Evolutionary conservation across 1,139 yeast genomes (phyloP).

Genomic region (Hanseniaspora uvarum): DNA sequence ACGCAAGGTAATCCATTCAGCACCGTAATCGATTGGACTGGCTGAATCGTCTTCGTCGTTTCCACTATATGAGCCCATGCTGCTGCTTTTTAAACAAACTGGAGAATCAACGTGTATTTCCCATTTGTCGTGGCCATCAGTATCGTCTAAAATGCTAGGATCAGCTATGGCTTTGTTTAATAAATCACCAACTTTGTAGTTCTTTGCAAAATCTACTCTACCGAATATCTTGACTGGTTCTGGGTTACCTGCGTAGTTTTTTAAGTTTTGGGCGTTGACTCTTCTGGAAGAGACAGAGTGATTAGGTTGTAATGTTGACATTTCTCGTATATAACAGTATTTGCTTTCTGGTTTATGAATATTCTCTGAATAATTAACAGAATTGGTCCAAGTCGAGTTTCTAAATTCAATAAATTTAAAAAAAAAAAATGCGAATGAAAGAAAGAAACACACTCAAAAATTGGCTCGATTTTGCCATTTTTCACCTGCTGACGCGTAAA

Average conservation of each 20-base stretch:
- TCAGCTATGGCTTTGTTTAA: conserved; percentile 4
- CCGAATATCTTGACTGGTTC: conserved; percentile 16
- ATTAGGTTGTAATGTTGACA: conserved; percentile 8
- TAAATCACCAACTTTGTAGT: conserved; percentile 9
- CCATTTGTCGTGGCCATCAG: conserved; percentile 12
- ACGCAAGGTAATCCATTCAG: conserved; percentile 15
- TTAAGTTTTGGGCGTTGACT: conserved; percentile 15
- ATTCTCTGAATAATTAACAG: no score
- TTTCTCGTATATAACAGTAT: neutral
- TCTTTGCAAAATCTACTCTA: conserved; percentile 14
- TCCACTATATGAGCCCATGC: neutral
- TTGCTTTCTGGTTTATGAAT: neutral
- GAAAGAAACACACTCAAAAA: no score
- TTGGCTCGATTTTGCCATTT: no score
- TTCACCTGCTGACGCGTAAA: neutral
- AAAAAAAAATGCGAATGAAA: neutral
- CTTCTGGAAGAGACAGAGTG: conserved; percentile 16
- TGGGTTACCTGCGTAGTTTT: conserved; percentile 13
- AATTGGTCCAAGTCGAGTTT: no score
- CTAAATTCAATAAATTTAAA: no score
- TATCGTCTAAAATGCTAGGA: conserved; percentile 5
- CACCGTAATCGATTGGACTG: conserved; percentile 2
- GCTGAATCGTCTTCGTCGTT: conserved; percentile 1
- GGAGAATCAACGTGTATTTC: conserved; percentile 15
- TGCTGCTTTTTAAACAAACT: neutral